phyloP scores from a whole-genome alignment of 2,329 filamentous ascomycete genomes.

The Beauveria varroae region DNA sequence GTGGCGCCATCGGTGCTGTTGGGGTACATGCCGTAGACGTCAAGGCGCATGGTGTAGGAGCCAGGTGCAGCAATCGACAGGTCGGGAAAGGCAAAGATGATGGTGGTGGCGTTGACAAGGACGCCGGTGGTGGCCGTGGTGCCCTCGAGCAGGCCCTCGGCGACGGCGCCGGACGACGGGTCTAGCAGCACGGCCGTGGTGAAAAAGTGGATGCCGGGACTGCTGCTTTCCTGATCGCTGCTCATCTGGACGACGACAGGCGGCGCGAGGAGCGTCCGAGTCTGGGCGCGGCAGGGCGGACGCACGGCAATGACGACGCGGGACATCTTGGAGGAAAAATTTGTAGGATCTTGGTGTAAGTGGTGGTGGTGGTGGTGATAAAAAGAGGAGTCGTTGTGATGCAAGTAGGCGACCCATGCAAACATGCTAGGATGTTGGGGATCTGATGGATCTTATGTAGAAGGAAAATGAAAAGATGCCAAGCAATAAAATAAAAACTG shows the following conservation, averaged over 20 bases:
- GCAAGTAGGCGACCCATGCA: neutral
- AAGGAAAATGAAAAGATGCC: neutral
- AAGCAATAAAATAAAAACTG: neutral
- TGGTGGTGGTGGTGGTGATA: neutral
- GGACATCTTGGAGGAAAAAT: conserved; percentile 10
- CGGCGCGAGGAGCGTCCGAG: conserved; percentile 17
- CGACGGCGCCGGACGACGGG: conserved; percentile 9
- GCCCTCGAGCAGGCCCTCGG: conserved; percentile 17
- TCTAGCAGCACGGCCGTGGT: conserved; percentile 20
- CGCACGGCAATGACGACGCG: conserved; percentile 17
- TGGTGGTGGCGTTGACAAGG: conserved; percentile 12
- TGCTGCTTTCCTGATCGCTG: neutral
- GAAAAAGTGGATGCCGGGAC: conserved; percentile 18
- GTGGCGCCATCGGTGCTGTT: conserved; percentile 11
- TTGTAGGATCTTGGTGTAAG: neutral
- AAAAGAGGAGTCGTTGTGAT: neutral
- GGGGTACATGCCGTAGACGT: conserved; percentile 19
- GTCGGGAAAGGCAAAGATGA: conserved; percentile 21
- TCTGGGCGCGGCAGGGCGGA: conserved; percentile 17
- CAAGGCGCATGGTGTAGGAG: conserved; percentile 20
- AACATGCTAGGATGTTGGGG: neutral
- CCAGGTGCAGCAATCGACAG: conserved; percentile 19
- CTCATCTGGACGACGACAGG: conserved; percentile 17
- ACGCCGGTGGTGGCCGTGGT: conserved; percentile 15
- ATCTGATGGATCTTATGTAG: no score